phyloP scores from a whole-genome alignment of 306 rosid species.

The Astragalus membranaceus region DNA sequence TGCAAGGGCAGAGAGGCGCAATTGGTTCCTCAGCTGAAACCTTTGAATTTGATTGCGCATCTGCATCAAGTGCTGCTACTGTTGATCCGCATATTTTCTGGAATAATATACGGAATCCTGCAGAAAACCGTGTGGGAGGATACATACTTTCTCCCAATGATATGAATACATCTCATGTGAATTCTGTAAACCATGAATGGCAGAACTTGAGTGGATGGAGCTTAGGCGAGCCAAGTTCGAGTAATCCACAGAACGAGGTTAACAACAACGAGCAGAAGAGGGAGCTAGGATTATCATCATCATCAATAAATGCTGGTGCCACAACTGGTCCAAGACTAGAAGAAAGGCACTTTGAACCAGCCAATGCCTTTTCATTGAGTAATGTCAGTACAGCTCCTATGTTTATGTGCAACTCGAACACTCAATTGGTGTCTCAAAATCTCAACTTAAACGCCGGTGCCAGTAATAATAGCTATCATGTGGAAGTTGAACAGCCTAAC shows the following conservation, averaged over 20 bases:
- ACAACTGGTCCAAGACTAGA: conserved; percentile 48
- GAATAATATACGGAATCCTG: conserved; percentile 55
- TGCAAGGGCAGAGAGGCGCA: conserved; percentile 97
- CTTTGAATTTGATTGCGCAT: conserved; percentile 79
- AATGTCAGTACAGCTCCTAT: conserved; percentile 44
- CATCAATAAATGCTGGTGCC: conserved; percentile 47
- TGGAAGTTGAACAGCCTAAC: conserved; percentile 46
- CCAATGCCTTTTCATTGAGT: conserved; percentile 43
- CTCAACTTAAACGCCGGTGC: conserved; percentile 59
- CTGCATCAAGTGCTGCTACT: conserved; percentile 46
- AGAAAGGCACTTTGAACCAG: conserved; percentile 44
- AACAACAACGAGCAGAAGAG: conserved; percentile 53
- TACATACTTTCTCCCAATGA: conserved; percentile 49
- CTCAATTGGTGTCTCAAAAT: conserved; percentile 42
- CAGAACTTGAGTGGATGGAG: conserved; percentile 70
- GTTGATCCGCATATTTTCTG: conserved; percentile 65
- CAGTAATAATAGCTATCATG: conserved; percentile 32
- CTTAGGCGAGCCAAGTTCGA: conserved; percentile 82
- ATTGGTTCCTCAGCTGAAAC: conserved; percentile 74
- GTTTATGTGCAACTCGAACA: conserved; percentile 44
- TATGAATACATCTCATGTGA: conserved; percentile 48
- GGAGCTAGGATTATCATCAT: conserved; percentile 68
- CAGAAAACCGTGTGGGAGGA: conserved; percentile 50
- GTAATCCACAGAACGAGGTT: conserved; percentile 43
- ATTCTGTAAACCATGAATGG: conserved; percentile 48